Base-by-base conservation (phyloP, 805 yeast species). In the Diddensiella transvaalensis region DNA sequence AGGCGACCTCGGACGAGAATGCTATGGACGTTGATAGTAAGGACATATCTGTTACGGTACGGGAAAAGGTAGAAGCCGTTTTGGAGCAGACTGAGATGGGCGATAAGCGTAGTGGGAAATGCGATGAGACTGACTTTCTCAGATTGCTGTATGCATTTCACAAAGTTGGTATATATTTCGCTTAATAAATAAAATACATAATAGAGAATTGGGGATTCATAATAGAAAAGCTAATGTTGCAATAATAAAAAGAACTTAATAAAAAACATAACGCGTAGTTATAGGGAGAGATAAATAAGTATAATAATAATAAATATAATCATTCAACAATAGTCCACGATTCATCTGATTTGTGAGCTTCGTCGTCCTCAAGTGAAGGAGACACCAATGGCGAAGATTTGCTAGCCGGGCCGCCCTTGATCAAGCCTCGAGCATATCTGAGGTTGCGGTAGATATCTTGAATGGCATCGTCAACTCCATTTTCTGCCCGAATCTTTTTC, bases 161-260 rank as follows among this genome's bases (percentile, higher is more conserved):
- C 69, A 93, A 91, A 68, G 96, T 87, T 41, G 98, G 98, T 39
- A 86, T 93, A 52, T 98, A 91, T 68, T 93, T 93, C 70, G 96
- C 96, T 49, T 90, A 71, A 47, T 11, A 13, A 19, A 22, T 18
- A 5, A 42, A 29, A 10, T 29, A 29, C 13, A 10, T 13, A 29
- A n/a, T n/a, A n/a, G n/a, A n/a, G n/a, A n/a, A n/a, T n/a, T n/a
- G n/a, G n/a, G 10, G 8, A 35, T 10, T 35, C 18, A 35, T 35
- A 10, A 17, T 8, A 35, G 17, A 35, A 15, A 8, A 35, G 17
- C 8, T 11, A 35, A 10, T 15, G 8, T 8, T 35, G 10, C 8
- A 11, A 8, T 8, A 35, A 35, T 10, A 8, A 18, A 17, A 11
- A 18, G 15, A 17, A 35, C 6, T n/a, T 35, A 17, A 35, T 10